Evolutionary conservation across 2,329 filamentous ascomycete species (phyloP).

Genomic region (Lasiodiplodia sp.): DNA sequence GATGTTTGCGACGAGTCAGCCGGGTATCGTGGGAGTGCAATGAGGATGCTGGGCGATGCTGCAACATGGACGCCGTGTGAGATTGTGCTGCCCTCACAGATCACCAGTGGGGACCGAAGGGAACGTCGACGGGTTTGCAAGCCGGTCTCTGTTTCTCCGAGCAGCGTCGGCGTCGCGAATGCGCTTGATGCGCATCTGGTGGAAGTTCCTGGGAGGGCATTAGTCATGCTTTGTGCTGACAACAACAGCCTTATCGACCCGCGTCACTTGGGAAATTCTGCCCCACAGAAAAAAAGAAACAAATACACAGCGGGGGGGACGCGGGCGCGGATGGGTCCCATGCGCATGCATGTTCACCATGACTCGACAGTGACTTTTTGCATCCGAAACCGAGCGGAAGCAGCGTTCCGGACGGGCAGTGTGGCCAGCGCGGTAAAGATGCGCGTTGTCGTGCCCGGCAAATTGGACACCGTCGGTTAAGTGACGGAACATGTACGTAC

Average conservation of each 20-base stretch:
- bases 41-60: conserved; percentile 19
- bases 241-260: background rate
- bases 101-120: conserved; percentile 79
- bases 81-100: conserved; percentile 34
- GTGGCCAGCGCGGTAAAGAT: conserved; percentile 1
- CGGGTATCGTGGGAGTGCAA: conserved; percentile 11
- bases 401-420: background rate
- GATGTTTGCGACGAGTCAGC: conserved; percentile 29
- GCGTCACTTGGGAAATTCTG: background rate
- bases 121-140: conserved; percentile 80
- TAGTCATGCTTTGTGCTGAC: conserved; percentile 18
- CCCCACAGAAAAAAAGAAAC: background rate
- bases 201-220: conserved; percentile 70
- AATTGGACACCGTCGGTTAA: background rate
- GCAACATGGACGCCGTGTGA: background rate
- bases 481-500: conserved; percentile 53
- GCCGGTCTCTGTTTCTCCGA: conserved; percentile 79
- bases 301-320: background rate
- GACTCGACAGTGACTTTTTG: background rate
- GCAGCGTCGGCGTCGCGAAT: conserved; percentile 80
- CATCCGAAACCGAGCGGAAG: conserved; percentile 8
- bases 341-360: conserved; percentile 4
- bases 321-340: background rate
- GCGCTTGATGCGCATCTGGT: conserved; percentile 81
- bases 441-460: background rate